A percentile compares a stretch with the other conserved stretches of the same genome.
These are phyloP conservation scores for Thielaviopsis euricoi DNA, from an alignment of 2,329 filamentous ascomycete genomes.

Conservation along the genomic window DNA sequence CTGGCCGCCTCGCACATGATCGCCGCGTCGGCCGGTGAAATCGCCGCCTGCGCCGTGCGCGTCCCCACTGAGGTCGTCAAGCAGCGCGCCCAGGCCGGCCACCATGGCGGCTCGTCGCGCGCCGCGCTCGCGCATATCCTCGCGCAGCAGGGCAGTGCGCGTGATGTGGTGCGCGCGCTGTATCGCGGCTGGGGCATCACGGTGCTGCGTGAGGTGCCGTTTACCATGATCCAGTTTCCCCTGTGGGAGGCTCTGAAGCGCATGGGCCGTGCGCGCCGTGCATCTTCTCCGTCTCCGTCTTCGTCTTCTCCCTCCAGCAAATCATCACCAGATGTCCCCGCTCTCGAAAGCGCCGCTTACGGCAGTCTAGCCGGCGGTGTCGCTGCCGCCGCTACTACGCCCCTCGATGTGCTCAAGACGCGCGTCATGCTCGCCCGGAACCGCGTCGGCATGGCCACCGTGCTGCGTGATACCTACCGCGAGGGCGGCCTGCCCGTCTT, in stretches of 20 bases:
- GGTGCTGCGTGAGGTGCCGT: slow-evolving; percentile 88
- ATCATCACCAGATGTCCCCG: slow-evolving; percentile 51
- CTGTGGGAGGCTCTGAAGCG: slow-evolving; percentile 88
- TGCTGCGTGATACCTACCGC: slow-evolving; percentile 48
- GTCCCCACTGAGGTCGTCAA: slow-evolving; percentile 96
- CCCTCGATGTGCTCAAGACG: slow-evolving; percentile 92
- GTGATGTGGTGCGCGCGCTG: slow-evolving; percentile 59
- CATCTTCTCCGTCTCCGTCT: slow-evolving; percentile 12
- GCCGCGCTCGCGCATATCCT: slow-evolving; percentile 57
- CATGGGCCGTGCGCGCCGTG: slow-evolving; percentile 36
- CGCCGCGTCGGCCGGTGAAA: slow-evolving; percentile 61
- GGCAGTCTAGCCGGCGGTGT: slow-evolving; percentile 72
- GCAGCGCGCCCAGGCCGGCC: slow-evolving; percentile 81
- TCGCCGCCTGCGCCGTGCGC: slow-evolving; percentile 79
- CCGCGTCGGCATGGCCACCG: slow-evolving; percentile 37
- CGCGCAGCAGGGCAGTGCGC: slow-evolving; percentile 23
- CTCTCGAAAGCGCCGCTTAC: slow-evolving; percentile 66
- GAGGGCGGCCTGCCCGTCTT: slow-evolving; percentile 52
- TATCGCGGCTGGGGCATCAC: slow-evolving; percentile 90
- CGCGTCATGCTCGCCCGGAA: slow-evolving; percentile 77
- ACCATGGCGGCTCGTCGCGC: slow-evolving; percentile 55
- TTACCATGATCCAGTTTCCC: slow-evolving; percentile 93
- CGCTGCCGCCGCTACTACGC: slow-evolving; percentile 78
- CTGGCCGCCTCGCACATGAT: too few species aligned
- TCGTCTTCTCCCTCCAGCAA: too few species aligned